phyloP scores from a whole-genome alignment of 192 early-diverging fungal genomes.

The Gryganskiella cystojenkinii region DNA sequence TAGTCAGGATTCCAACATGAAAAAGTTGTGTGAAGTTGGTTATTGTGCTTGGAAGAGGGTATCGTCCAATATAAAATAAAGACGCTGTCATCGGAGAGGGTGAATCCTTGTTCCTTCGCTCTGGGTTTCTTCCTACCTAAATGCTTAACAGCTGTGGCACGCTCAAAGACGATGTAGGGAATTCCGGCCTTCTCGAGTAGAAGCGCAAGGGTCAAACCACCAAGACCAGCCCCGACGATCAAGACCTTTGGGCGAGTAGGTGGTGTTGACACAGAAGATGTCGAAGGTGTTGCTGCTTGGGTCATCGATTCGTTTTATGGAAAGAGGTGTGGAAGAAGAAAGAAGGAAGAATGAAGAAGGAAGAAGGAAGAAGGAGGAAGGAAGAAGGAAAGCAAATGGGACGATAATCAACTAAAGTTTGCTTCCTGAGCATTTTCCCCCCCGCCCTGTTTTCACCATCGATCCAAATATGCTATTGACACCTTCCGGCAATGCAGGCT shows the following conservation, averaged over 20 bases:
- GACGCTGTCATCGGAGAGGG: background rate
- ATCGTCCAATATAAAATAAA: background rate
- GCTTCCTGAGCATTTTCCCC: no score
- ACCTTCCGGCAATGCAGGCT: no score
- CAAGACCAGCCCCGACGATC: constrained; percentile 33
- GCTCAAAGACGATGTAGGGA: constrained; percentile 30
- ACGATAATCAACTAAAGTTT: background rate
- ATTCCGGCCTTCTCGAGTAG: constrained; percentile 15
- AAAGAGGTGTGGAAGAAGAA: background rate
- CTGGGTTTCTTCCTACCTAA: background rate
- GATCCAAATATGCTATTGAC: no score
- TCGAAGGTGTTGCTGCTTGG: background rate
- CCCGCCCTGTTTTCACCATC: no score
- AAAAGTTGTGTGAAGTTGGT: background rate
- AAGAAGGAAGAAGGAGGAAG: background rate
- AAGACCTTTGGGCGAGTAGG: constrained; percentile 6
- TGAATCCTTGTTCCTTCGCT: no score
- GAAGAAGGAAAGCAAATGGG: background rate
- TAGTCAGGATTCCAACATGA: background rate
- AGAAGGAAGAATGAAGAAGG: background rate
- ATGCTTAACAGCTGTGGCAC: constrained; percentile 9
- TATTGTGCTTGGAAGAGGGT: background rate
- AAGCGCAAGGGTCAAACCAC: constrained; percentile 11
- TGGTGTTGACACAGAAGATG: background rate
- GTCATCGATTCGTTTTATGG: no score